Evolutionary conservation across 106 monocot species (phyloP).

Genomic region (Iris macrosiphon): DNA sequence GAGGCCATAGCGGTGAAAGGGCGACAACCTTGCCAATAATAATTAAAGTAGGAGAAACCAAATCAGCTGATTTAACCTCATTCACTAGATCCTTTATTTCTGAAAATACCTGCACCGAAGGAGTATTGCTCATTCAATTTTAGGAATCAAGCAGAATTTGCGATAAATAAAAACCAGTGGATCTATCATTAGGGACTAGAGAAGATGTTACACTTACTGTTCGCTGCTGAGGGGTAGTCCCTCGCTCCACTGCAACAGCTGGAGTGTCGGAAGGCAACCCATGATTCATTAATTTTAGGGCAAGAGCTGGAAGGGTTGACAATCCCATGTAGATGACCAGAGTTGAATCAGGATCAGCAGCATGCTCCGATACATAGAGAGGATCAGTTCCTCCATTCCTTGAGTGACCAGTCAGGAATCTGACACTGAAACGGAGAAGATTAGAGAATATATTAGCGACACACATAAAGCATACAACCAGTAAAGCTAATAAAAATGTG

Average conservation of each 20-base stretch:
- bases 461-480: too few species aligned
- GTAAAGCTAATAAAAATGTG: too few species aligned
- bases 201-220: slow-evolving; percentile 33
- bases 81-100: slow-evolving; percentile 40
- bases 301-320: slow-evolving; percentile 63
- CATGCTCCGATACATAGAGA: slow-evolving; percentile 63
- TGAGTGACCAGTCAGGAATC: slow-evolving; percentile 83
- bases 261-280: slow-evolving; percentile 65
- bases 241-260: slow-evolving; percentile 77
- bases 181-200: too few species aligned
- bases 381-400: slow-evolving; percentile 88
- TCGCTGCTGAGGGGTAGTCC: slow-evolving; percentile 82
- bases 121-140: too few species aligned
- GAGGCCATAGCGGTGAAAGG: slow-evolving; percentile 61
- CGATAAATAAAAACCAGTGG: too few species aligned
- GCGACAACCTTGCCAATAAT: slow-evolving; percentile 74
- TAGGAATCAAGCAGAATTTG: too few species aligned
- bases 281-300: slow-evolving; percentile 46
- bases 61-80: slow-evolving; percentile 50
- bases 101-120: slow-evolving; percentile 54
- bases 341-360: slow-evolving; percentile 72
- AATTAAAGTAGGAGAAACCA: slow-evolving; percentile 70
- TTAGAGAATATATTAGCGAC: too few species aligned
- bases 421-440: slow-evolving; percentile 73
- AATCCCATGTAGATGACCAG: slow-evolving; percentile 92